Evolutionary conservation across 2,329 filamentous ascomycete species (phyloP).

Genomic region (Myrmaecium sp.): DNA sequence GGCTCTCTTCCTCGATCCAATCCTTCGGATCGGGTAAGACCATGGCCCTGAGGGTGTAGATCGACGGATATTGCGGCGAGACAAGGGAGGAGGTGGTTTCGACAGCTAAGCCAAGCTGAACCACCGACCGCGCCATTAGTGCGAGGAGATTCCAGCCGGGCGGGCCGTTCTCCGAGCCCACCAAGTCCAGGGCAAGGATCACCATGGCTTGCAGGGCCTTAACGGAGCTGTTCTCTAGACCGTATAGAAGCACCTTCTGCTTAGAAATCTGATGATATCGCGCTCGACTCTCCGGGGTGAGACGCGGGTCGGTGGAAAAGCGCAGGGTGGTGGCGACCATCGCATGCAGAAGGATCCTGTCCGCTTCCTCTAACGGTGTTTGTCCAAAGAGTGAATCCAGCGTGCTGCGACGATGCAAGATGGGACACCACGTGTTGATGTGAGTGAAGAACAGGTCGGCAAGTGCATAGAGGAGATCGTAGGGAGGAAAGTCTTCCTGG

Average conservation of each 20-base stretch:
- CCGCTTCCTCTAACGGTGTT: constrained; percentile 59
- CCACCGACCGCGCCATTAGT: constrained; percentile 72
- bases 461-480: constrained; percentile 41
- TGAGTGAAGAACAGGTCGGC: constrained; percentile 48
- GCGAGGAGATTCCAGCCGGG: constrained; percentile 87
- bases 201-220: constrained; percentile 76
- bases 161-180: constrained; percentile 75
- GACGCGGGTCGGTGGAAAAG: constrained; percentile 59
- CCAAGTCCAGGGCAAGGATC: constrained; percentile 69
- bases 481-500: constrained; percentile 36
- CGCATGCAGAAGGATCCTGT: constrained; percentile 68
- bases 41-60: constrained; percentile 76
- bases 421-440: constrained; percentile 59
- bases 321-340: constrained; percentile 79
- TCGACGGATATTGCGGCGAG: constrained; percentile 64
- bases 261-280: constrained; percentile 71
- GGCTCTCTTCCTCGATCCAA: constrained; percentile 79
- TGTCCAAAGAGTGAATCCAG: constrained; percentile 67
- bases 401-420: constrained; percentile 70
- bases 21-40: constrained; percentile 67
- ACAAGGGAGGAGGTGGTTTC: constrained; percentile 67
- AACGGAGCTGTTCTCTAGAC: constrained; percentile 77
- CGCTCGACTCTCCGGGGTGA: constrained; percentile 55
- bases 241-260: constrained; percentile 71
- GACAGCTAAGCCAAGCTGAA: constrained; percentile 71